phyloP scores from a whole-genome alignment of 2,329 filamentous ascomycete species.

The Blastomyces percursus region DNA sequence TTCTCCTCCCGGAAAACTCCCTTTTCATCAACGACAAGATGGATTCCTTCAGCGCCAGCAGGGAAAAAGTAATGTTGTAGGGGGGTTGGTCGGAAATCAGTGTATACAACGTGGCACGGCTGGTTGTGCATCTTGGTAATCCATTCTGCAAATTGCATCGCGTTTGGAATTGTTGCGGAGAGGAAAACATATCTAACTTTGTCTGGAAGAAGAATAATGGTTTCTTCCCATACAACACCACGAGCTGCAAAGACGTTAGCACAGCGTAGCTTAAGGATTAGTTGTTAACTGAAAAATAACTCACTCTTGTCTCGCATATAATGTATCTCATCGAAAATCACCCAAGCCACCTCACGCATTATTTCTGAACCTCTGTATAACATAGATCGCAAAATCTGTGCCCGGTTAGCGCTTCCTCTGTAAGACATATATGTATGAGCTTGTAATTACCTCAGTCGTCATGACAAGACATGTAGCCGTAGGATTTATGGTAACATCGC shows the following conservation, averaged over 20 bases:
- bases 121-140: constrained; percentile 96
- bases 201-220: constrained; percentile 92
- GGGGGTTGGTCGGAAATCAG: constrained; percentile 92
- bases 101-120: constrained; percentile 97
- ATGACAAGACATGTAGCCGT: constrained; percentile 96
- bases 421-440: neutral
- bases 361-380: constrained; percentile 96
- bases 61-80: constrained; percentile 98
- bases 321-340: constrained; percentile 96
- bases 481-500: constrained; percentile 98
- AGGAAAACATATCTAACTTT: constrained; percentile 98
- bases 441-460: constrained; percentile 63
- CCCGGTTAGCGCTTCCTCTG: neutral
- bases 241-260: constrained; percentile 40
- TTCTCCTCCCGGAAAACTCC: constrained; percentile 93
- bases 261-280: neutral
- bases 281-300: constrained; percentile 8
- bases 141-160: constrained; percentile 99
- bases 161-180: constrained; percentile 95
- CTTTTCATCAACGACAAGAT: constrained; percentile 92
- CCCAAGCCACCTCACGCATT: constrained; percentile 98
- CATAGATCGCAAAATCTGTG: constrained; percentile 86
- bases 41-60: constrained; percentile 80
- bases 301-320: constrained; percentile 82
- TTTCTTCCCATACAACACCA: constrained; percentile 98